These are phyloP conservation scores for Leccinum broughii DNA, from an alignment of 768 basidiomycete genomes.

Conservation along the genomic window DNA sequence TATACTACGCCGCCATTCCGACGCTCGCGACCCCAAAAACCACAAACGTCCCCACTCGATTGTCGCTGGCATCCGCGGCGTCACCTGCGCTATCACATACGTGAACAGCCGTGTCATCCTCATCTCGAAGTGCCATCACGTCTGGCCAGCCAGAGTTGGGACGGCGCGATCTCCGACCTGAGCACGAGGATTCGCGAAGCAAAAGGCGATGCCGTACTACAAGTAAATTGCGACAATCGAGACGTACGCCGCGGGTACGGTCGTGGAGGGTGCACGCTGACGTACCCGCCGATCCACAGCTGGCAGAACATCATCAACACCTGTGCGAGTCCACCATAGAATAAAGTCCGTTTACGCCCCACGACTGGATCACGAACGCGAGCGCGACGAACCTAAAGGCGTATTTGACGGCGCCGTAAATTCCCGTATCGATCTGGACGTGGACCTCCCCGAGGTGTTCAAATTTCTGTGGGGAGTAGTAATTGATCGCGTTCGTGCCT, in stretches of 20 bases:
- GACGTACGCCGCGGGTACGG: conserved; percentile 35
- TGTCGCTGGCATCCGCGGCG: conserved; percentile 36
- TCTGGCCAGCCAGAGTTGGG: conserved; percentile 36
- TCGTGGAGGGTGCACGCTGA: conserved; percentile 28
- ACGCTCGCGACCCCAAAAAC: conserved; percentile 33
- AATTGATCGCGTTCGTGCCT: conserved; percentile 43
- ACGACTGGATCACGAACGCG: conserved; percentile 38
- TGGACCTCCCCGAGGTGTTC: conserved; percentile 33
- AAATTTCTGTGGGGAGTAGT: conserved; percentile 40
- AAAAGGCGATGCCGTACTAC: conserved; percentile 38
- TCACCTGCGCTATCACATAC: conserved; percentile 39
- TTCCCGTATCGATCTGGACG: conserved; percentile 38
- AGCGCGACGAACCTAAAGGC: conserved; percentile 32
- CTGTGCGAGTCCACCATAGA: conserved; percentile 35
- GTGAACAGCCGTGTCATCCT: conserved; percentile 39
- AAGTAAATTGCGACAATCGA: conserved; percentile 39
- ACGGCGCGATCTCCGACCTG: conserved; percentile 37
- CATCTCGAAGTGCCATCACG: conserved; percentile 32
- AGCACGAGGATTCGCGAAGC: conserved; percentile 38
- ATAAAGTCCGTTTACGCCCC: conserved; percentile 35
- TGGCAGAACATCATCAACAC: conserved; percentile 37
- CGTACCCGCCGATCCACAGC: conserved; percentile 37
- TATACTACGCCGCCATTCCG: conserved; percentile 32
- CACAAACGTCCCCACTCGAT: conserved; percentile 34
- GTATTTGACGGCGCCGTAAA: conserved; percentile 45